A percentile compares a stretch with the other conserved stretches of the same genome.
Evolutionary conservation across 2,329 filamentous ascomycete species (phyloP).

Genomic region (Talaromyces amestolkiae): DNA sequence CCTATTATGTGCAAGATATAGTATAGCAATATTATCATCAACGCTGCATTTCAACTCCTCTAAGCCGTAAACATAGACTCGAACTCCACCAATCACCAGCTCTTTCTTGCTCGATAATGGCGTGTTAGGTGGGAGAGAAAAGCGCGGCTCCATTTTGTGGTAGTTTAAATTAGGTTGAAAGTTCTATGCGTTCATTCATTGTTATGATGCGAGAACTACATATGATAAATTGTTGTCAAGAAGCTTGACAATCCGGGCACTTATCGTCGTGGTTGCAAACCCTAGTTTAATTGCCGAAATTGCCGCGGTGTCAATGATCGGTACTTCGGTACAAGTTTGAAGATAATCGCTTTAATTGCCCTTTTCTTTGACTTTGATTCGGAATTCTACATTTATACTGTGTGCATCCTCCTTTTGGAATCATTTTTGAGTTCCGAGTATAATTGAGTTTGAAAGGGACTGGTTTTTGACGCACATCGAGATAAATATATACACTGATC

Average conservation of each 20-base stretch:
- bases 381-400: not conserved
- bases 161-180: not conserved
- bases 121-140: not conserved
- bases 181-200: not conserved
- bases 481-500: too few relatives aligned
- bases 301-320: not conserved
- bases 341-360: not conserved
- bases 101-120: not conserved
- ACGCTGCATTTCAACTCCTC: not conserved
- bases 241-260: not conserved
- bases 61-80: not conserved
- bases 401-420: too few relatives aligned
- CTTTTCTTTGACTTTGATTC: not conserved
- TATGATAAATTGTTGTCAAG: not conserved
- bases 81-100: not conserved
- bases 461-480: too few relatives aligned
- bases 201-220: not conserved
- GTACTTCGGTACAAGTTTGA: not conserved
- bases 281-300: not conserved
- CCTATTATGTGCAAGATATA: not conserved
- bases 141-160: not conserved
- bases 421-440: too few relatives aligned
- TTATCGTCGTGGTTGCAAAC: not conserved
- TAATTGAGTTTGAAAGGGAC: too few relatives aligned
- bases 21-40: not conserved